Conservation (phyloP, 306 rosid species). For the Herpetospermum pedunculosum region DNA sequence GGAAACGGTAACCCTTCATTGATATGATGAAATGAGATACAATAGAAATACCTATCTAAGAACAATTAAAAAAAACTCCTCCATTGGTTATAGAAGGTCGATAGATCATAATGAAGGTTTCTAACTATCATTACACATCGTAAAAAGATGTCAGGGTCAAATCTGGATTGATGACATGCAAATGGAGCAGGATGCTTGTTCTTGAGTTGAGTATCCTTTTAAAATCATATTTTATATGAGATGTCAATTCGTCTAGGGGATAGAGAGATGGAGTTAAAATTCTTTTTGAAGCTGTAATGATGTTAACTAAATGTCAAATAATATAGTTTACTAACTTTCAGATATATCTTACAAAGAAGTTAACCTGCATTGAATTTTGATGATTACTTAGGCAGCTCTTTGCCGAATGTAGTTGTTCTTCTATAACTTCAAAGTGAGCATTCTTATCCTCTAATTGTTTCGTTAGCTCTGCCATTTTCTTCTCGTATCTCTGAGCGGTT, state of each 20-base stretch:
- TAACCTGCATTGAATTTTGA: conserved; percentile 36
- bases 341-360: not conserved
- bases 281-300: not conserved
- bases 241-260: not conserved
- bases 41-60: no score
- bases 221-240: not conserved
- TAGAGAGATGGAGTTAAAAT: not conserved
- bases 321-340: not conserved
- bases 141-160: not conserved
- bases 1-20: no score
- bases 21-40: no score
- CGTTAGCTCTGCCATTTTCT: conserved; percentile 27
- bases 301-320: not conserved
- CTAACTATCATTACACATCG: not conserved
- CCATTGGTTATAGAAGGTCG: no score
- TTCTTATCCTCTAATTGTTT: conserved; percentile 35
- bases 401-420: conserved; percentile 32
- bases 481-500: conserved; percentile 37
- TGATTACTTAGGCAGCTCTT: conserved; percentile 21
- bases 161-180: not conserved
- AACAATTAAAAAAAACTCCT: no score
- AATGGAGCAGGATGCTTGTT: not conserved
- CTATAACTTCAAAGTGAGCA: conserved; percentile 16
- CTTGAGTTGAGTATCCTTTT: not conserved
- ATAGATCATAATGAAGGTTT: no score